Percentiles rank a stretch among this genome's conserved stretches.
These are phyloP conservation scores for Fraxinus pennsylvanica DNA, from an alignment of 257 asterid genomes.

Conservation along the genomic window DNA sequence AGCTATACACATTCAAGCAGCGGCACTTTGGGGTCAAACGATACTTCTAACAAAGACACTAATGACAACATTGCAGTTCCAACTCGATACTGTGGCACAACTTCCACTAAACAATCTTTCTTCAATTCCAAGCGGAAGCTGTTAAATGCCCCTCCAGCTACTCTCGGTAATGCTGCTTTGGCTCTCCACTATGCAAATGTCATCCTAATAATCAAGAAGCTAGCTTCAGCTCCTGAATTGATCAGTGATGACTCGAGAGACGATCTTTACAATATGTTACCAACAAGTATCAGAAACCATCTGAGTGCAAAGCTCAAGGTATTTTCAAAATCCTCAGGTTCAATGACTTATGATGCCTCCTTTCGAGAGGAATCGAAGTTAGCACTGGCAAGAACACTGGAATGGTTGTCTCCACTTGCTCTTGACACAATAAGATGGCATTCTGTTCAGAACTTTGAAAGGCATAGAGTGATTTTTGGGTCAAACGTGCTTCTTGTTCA, in stretches of 20 bases:
- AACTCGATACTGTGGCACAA: too few relatives aligned
- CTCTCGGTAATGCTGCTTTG: slow-evolving; percentile 71
- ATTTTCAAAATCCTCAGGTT: slow-evolving; percentile 32
- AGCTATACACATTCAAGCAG: slow-evolving; percentile 43
- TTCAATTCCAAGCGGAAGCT: slow-evolving; percentile 42
- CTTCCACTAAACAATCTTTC: slow-evolving; percentile 27
- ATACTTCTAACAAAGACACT: slow-evolving; percentile 24
- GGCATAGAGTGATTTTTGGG: slow-evolving; percentile 51
- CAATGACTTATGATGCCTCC: slow-evolving; percentile 47
- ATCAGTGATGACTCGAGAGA: slow-evolving; percentile 72
- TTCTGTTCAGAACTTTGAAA: slow-evolving; percentile 67
- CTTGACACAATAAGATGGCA: slow-evolving; percentile 75
- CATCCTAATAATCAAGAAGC: slow-evolving; percentile 62
- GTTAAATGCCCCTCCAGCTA: slow-evolving; percentile 40
- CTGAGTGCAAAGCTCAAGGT: slow-evolving; percentile 52
- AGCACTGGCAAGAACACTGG: slow-evolving; percentile 49
- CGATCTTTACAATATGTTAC: slow-evolving; percentile 76
- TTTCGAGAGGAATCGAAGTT: slow-evolving; percentile 63
- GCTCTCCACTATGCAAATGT: slow-evolving; percentile 71
- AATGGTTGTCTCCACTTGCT: slow-evolving; percentile 82
- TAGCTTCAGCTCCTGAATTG: slow-evolving; percentile 62
- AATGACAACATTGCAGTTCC: neutral
- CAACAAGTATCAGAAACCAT: slow-evolving; percentile 50
- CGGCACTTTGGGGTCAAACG: slow-evolving; percentile 37
- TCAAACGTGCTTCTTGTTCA: slow-evolving; percentile 71